These are phyloP conservation scores for Kodamaea jinghongensis DNA, from an alignment of 805 yeast genomes.

Conservation along the genomic window DNA sequence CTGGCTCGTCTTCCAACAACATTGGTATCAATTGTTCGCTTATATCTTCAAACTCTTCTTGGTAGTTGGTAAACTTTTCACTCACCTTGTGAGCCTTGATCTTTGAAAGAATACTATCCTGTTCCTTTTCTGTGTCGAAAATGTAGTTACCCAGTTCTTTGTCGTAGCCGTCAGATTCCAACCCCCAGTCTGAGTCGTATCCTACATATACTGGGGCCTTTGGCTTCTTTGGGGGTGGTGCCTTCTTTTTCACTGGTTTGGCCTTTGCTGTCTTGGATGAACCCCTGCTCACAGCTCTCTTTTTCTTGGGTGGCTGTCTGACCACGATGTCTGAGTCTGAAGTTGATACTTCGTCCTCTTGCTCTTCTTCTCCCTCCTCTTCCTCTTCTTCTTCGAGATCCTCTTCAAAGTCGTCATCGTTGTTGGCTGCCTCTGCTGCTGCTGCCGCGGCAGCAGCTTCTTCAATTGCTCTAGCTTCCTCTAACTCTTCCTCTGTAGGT, in stretches of 20 bases:
- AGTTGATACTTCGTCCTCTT: slow-evolving; percentile 12
- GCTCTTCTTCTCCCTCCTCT: slow-evolving; percentile 19
- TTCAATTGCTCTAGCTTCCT: slow-evolving; percentile 46
- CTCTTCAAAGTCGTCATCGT: slow-evolving; percentile 18
- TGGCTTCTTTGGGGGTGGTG: slow-evolving; percentile 10
- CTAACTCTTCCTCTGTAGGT: slow-evolving; percentile 41
- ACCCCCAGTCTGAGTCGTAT: slow-evolving; percentile 44
- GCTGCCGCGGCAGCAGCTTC: slow-evolving; percentile 27
- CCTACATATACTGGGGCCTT: slow-evolving; percentile 13
- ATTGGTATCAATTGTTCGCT: slow-evolving; percentile 16
- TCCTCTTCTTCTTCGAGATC: slow-evolving; percentile 15
- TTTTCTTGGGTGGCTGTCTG: slow-evolving; percentile 10
- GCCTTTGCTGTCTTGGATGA: slow-evolving; percentile 11
- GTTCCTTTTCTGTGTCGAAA: slow-evolving; percentile 31
- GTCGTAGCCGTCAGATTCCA: slow-evolving; percentile 29
- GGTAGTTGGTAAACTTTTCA: slow-evolving; percentile 14
- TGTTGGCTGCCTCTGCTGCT: slow-evolving; percentile 20
- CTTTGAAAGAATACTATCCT: slow-evolving; percentile 19
- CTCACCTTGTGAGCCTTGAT: slow-evolving; percentile 20
- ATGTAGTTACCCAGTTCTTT: slow-evolving; percentile 31
- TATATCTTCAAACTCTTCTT: slow-evolving; percentile 16
- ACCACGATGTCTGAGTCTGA: slow-evolving; percentile 4
- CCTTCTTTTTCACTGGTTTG: slow-evolving; percentile 6
- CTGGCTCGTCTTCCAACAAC: slow-evolving; percentile 14
- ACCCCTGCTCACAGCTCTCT: slow-evolving; percentile 10